These are phyloP conservation scores for Cnidoscolus chayamansa DNA, from an alignment of 441 rosid species.

Conservation along the genomic window DNA sequence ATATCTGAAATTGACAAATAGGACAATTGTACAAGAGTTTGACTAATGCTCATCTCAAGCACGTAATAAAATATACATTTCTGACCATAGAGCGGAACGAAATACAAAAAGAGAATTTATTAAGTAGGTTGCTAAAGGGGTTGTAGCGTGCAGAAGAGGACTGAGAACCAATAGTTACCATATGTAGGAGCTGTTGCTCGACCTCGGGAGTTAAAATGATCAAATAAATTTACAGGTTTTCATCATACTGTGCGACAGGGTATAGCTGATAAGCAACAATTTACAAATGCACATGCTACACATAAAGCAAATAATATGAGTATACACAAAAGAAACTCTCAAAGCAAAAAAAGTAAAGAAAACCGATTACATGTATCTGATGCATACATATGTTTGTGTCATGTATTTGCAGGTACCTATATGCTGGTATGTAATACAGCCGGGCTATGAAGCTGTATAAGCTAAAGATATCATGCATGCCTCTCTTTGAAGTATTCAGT, in stretches of 20 bases:
- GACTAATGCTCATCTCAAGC: constrained; percentile 9
- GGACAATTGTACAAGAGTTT: neutral
- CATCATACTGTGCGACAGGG: too few relatives aligned
- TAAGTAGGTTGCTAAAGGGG: neutral
- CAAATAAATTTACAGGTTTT: neutral
- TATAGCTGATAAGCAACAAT: too few relatives aligned
- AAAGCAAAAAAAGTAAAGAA: neutral
- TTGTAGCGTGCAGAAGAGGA: neutral
- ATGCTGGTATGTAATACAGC: too few relatives aligned
- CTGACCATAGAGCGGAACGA: neutral
- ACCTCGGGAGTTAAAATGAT: neutral
- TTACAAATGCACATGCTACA: neutral
- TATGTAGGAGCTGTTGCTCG: neutral
- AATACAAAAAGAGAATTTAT: neutral
- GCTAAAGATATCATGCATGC: too few relatives aligned
- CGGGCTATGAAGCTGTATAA: too few relatives aligned
- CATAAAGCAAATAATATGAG: neutral
- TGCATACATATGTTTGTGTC: too few relatives aligned
- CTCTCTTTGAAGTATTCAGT: too few relatives aligned
- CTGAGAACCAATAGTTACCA: neutral
- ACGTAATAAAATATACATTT: neutral
- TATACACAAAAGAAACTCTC: too few relatives aligned
- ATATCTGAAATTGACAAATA: constrained; percentile 46
- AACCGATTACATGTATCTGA: too few relatives aligned
- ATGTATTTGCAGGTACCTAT: too few relatives aligned